These are phyloP conservation scores for Choanephora cucurbitarum DNA, from an alignment of 371 early-diverging fungal genomes.

Conservation along the genomic window DNA sequence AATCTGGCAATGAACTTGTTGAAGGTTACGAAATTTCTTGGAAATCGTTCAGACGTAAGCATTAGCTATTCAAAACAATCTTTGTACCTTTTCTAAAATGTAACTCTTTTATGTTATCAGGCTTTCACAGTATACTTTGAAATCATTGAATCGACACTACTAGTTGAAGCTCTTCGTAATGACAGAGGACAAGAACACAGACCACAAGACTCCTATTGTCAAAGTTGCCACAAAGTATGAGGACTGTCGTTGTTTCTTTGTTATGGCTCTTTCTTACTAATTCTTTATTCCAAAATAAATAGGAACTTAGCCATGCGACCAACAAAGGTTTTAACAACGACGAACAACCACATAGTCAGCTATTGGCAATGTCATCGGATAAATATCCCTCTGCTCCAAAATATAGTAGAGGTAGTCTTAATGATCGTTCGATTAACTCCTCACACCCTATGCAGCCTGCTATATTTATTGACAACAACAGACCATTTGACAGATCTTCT, in stretches of 20 bases:
- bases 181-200: conserved; percentile 24
- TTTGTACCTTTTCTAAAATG: not conserved
- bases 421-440: no score
- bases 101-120: conserved; percentile 13
- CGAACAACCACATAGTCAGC: no score
- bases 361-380: no score
- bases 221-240: conserved; percentile 39
- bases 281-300: not conserved
- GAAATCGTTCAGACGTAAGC: conserved; percentile 43
- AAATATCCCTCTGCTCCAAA: no score
- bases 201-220: conserved; percentile 23
- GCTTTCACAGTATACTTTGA: conserved; percentile 50
- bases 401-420: no score
- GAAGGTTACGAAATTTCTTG: conserved; percentile 42
- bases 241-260: not conserved
- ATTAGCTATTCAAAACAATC: not conserved
- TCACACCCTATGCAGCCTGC: no score
- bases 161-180: conserved; percentile 51
- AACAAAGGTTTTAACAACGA: no score
- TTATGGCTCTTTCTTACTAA: not conserved
- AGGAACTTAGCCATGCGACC: conserved; percentile 10
- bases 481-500: no score
- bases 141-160: conserved; percentile 45
- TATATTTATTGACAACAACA: no score
- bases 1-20: conserved; percentile 53